phyloP scores from a whole-genome alignment of 495 filamentous ascomycete genomes.

The Penicillium malachiteum region DNA sequence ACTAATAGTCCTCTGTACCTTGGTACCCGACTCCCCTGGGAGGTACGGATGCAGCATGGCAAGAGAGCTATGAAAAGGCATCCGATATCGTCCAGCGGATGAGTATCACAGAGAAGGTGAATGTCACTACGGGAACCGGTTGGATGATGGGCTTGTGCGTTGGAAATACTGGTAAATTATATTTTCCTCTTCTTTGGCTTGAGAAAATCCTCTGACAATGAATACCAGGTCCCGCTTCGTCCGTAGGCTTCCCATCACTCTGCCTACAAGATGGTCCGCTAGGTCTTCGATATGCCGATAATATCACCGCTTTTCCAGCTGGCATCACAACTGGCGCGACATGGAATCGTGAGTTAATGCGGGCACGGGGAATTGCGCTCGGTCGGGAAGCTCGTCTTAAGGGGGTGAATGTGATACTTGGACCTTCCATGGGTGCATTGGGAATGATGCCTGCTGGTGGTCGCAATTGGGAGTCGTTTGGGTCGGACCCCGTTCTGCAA shows the following conservation, averaged over 20 bases:
- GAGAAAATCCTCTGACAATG: background rate
- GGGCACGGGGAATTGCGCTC: constrained; percentile 63
- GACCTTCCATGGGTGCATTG: constrained; percentile 72
- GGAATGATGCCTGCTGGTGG: constrained; percentile 85
- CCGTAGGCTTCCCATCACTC: constrained; percentile 77
- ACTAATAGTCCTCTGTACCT: constrained; percentile 54
- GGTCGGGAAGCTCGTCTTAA: constrained; percentile 67
- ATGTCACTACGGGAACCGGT: constrained; percentile 88
- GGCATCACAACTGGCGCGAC: constrained; percentile 83
- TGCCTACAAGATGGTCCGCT: constrained; percentile 91
- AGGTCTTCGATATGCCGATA: constrained; percentile 73
- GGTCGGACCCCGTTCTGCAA: constrained; percentile 72
- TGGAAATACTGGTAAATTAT: constrained; percentile 70
- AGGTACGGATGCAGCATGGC: constrained; percentile 72
- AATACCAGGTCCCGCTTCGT: constrained; percentile 54
- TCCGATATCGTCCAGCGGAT: constrained; percentile 74
- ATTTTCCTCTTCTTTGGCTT: background rate
- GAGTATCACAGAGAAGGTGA: constrained; percentile 89
- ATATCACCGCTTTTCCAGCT: constrained; percentile 78
- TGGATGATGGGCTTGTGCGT: constrained; percentile 91
- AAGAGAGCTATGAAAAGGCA: constrained; percentile 78
- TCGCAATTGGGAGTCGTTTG: constrained; percentile 89
- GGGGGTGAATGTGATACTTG: constrained; percentile 75
- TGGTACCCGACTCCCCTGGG: constrained; percentile 86
- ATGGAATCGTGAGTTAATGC: constrained; percentile 82